Evolutionary conservation across 2,329 filamentous ascomycete species (phyloP).

Genomic region (Aspergillus persii): DNA sequence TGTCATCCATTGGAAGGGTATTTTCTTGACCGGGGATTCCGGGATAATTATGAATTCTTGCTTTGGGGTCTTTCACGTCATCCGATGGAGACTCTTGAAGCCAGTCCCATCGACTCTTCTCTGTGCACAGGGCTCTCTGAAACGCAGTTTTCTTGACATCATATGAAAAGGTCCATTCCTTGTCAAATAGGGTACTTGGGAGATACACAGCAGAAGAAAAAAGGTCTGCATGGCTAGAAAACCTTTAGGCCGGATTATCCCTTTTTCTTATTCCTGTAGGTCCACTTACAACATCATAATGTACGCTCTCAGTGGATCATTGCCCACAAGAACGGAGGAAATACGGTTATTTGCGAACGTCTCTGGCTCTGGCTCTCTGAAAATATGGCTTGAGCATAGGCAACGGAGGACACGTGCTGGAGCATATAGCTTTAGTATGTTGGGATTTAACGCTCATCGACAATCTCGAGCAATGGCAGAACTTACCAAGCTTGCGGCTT

Average conservation of each 20-base stretch:
- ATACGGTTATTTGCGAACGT: slow-evolving; percentile 7
- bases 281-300: neutral
- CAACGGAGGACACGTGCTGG: no score
- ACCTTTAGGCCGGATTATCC: no score
- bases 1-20: no score
- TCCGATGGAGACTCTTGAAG: slow-evolving; percentile 3
- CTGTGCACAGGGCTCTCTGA: slow-evolving; percentile 5
- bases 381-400: slow-evolving; percentile 9
- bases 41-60: slow-evolving; percentile 2
- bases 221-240: no score
- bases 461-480: no score
- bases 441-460: no score
- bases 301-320: slow-evolving; percentile 8
- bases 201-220: slow-evolving; percentile 5
- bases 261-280: no score
- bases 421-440: no score
- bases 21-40: neutral
- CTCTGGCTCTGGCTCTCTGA: neutral
- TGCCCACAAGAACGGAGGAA: neutral
- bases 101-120: slow-evolving; percentile 9
- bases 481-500: no score
- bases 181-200: slow-evolving; percentile 2
- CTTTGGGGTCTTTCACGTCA: no score
- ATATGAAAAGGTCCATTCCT: neutral
- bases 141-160: slow-evolving; percentile 7